Base-by-base conservation (phyloP, 2,329 filamentous ascomycete genomes). In the Fusarium camptoceras region DNA sequence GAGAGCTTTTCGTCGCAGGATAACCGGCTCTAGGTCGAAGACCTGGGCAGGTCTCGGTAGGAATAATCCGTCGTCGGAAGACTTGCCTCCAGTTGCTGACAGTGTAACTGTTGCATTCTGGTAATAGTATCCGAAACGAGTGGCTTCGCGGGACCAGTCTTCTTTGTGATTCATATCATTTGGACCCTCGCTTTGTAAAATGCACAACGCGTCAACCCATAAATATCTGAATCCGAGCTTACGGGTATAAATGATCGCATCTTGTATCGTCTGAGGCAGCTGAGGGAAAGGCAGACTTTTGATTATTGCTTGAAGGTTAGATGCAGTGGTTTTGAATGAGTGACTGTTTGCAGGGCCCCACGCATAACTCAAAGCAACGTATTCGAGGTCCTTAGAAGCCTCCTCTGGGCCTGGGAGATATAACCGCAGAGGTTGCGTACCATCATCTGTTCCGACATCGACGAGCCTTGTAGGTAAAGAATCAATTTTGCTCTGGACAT, bases 181-280 rank as follows among this genome's bases (percentile, higher is more conserved):
- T 3, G n/a, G 30, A 11, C 53, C 53, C 4, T 55, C 42, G 3
- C 53, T 55, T 48, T 55, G 42, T 16, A 55, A 22, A 10, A 55
- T 55, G 1, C 42, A 55, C 5, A 55, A 16, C 3, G 42, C 42
- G 11, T 55, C 42, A 8, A 55, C 53, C 42, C 42, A 55, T 11
- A 55, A 10, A 8, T 55, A 55, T 14, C 7, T 48, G 5, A 55
- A 47, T 9, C 53, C n/a, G 2, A 55, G 42, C 22, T 28, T 44
- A 3, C 53, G 42, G 3, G 53, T 55, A 8, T 48, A 37, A 9
- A 39, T 6, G 1, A 55, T 48, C 5, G 53, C 53, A 18, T 55
- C 53, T 14, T 16, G n/a, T 18, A 48, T 55, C 0, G 53, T 55
- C 25, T 55, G 24, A 2, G 53, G 42, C 1, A 55, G 42, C 3